Conservation (phyloP, 1,284 basidiomycete genomes). For the Trametes pubescens region DNA sequence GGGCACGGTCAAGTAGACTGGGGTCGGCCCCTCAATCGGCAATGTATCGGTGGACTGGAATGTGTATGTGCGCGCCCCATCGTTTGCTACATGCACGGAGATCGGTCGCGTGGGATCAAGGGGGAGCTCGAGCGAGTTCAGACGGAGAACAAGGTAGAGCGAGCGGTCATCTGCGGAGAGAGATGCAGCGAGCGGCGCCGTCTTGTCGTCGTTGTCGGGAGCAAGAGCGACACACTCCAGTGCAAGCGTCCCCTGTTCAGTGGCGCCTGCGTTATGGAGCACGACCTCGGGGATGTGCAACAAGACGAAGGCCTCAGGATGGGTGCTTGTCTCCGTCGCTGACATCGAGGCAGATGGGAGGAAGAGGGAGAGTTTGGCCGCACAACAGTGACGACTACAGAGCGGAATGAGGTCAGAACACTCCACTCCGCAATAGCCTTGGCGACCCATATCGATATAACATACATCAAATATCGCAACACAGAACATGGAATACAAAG, state of each 20-base stretch:
- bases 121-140: constrained; percentile 65
- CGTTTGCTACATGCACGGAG: constrained; percentile 44
- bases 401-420: constrained; percentile 7
- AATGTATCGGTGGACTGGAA: constrained; percentile 28
- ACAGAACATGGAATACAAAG: constrained; percentile 22
- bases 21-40: constrained; percentile 20
- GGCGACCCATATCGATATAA: constrained; percentile 10
- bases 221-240: constrained; percentile 65
- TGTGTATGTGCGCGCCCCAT: constrained; percentile 54
- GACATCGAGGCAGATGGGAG: constrained; percentile 13
- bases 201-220: constrained; percentile 25
- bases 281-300: constrained; percentile 59
- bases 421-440: constrained; percentile 9
- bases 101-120: constrained; percentile 62
- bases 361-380: not conserved
- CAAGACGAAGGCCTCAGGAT: constrained; percentile 59
- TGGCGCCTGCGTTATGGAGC: constrained; percentile 45
- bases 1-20: constrained; percentile 50
- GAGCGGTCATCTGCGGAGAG: constrained; percentile 48
- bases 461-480: constrained; percentile 14
- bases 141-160: constrained; percentile 67
- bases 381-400: too few species aligned
- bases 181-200: constrained; percentile 38
- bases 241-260: constrained; percentile 53
- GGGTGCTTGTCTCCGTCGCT: constrained; percentile 16